Percentiles rank a stretch among this genome's conserved stretches.
phyloP scores from a whole-genome alignment of 345 rosid species.

The Aegle marmelos region DNA sequence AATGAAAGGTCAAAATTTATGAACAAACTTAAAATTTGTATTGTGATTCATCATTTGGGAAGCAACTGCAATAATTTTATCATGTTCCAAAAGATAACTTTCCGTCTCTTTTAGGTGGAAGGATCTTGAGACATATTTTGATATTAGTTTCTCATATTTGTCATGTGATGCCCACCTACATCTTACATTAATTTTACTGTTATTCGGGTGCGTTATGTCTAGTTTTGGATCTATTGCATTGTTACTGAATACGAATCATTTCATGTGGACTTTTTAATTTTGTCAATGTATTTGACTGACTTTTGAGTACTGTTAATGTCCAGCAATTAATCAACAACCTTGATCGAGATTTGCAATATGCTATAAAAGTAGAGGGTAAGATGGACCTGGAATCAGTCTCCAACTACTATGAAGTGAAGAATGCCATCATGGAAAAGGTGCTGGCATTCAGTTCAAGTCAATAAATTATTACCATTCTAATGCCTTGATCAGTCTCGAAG shows the following conservation, averaged over 20 bases:
- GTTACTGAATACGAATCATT: background rate
- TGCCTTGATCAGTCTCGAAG: conserved; percentile 1
- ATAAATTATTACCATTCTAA: background rate
- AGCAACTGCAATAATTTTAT: background rate
- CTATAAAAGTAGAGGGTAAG: conserved; percentile 91
- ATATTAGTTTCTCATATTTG: background rate
- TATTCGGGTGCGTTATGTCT: background rate
- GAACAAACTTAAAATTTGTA: background rate
- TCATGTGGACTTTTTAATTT: background rate
- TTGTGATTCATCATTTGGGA: background rate
- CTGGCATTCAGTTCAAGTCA: conserved; percentile 13
- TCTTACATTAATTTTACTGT: background rate
- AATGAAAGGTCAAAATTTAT: background rate
- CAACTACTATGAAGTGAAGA: conserved; percentile 89
- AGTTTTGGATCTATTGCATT: background rate
- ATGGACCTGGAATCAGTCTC: conserved; percentile 76
- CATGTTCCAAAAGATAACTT: background rate
- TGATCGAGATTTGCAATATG: conserved; percentile 92
- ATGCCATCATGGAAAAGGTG: conserved; percentile 74
- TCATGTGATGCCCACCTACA: background rate
- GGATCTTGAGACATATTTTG: background rate
- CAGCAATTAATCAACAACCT: conserved; percentile 90
- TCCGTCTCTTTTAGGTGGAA: background rate
- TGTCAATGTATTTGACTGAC: conserved; percentile 24
- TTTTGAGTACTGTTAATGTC: conserved; percentile 23